Base-by-base conservation (phyloP, 2,329 filamentous ascomycete species). In the Trichophyton benhamiae region DNA sequence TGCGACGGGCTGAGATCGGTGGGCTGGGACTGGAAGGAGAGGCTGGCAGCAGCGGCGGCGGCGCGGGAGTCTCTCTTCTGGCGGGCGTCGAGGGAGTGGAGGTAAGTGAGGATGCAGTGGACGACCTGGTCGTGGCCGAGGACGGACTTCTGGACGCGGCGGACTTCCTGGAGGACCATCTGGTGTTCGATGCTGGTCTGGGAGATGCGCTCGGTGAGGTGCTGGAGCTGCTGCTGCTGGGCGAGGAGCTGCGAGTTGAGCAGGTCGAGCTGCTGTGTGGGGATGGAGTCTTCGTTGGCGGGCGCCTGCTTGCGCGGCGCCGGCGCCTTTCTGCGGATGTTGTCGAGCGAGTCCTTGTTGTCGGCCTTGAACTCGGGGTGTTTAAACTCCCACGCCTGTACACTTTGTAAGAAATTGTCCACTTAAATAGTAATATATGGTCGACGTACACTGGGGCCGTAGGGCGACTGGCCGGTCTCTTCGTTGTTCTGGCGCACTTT, bases 331-430 rank as follows among this genome's bases (percentile, higher is more conserved):
- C 94, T 83, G 69, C 91, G 85, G 70, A 99, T 99, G 67, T 96
- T 97, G 70, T 99, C 94, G 57, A 99, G 80, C 53, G 91, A 94
- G 71, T 96, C 91, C 74, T 96, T 96, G 76, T 92, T 95, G 75
- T 96, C 92, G 66, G 88, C 87, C 68, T 91, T 88, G 77, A 99
- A 99, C 69, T 96, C 91, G 11, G 92, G 92, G 70, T 99, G 94
- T 72, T 94, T 95, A 73, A 99, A 99, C 72, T 99, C 94, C 89
- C 89, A 95, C 11, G 87, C 85, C 88, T 94, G 69, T 36, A 25
- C 22, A 3, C 22, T 30, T 44, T 58, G 13, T n/a, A 57, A 57
- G 33, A 9, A 27, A 20, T 44, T 36, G n/a, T 17, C 6, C 11
- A 42, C 9, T 4, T 42, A 4, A 42, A 42, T 13, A 33, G 20